Base-by-base conservation (phyloP, 805 yeast species). In the Barnettozyma californica region DNA sequence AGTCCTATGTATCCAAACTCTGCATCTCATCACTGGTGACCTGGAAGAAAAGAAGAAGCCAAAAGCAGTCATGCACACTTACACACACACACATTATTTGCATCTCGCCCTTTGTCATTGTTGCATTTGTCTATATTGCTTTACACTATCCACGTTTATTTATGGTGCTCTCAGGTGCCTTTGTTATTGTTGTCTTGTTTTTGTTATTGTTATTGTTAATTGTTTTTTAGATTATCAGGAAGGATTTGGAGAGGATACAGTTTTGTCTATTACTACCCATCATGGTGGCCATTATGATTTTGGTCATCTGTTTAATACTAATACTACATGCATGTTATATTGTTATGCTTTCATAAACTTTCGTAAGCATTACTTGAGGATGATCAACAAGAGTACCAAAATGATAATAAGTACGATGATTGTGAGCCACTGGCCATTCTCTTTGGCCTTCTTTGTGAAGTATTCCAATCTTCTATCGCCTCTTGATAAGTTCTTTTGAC, bases 401-500 rank as follows among this genome's bases (percentile, higher is more conserved):
- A 78, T 65, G n/a, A 77, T 38, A 2, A 70, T 55, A 47, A 79
- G 59, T 3, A 70, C 63, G 1, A 74, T 53, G 9, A 79, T 79
- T 0, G 74, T 69, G 29, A 70, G 55, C 71, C 83, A 77, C 31
- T 74, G 76, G 0, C 77, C 77, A 53, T 75, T 74, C 48, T 74
- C 76, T 41, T 67, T 69, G 14, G 78, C 66, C 26, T 67, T 69
- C 16, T 63, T 63, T 33, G 68, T 68, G 45, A 76, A 75, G 26
- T 60, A 61, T 7, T 58, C 62, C 43, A 79, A 55, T 48, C 73
- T 66, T 33, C 60, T 60, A 37, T 65, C 65, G 0, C 82, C 81
- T 29, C 71, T 60, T 3, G 59, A 54, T 13, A 79, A 56, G 34
- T 70, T 67, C 33, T 67, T 57, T 23, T 71, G 74, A n/a, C 74